Base-by-base conservation (phyloP, 2,329 filamentous ascomycete genomes). In the Alternaria sp. region DNA sequence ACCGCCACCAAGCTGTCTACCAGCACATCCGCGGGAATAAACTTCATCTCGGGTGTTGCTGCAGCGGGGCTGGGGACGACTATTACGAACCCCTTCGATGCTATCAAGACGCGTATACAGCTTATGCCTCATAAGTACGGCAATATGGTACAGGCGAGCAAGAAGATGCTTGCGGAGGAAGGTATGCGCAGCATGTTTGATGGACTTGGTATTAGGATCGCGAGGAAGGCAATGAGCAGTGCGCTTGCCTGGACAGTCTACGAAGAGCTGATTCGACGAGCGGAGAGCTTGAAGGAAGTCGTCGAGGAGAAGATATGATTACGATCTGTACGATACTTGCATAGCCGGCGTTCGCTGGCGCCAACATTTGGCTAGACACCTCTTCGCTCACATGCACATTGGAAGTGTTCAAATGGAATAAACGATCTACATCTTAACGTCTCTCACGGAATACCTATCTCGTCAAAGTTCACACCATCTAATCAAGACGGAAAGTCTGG, bases 161-260 rank as follows among this genome's bases (percentile, higher is more conserved):
- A 85, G 73, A 86, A 89, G 76, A 97, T 99, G 91, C 79, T 98
- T 5, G 81, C 82, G 2, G 91, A 97, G 72, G 95, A 97, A 67
- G 95, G 95, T 0, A 71, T 92, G 20, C 86, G 90, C 58, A 92
- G 92, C 64, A 85, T 99, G 61, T 94, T 96, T 81, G 92, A 96
- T 78, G 96, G 96, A 1, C 81, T 99, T 60, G 92, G 88, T 2
- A 83, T 99, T 70, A 87, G 96, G 60, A 97, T 98, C 85, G 92
- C 90, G 49, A 87, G 96, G 71, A 99, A 99, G 80, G 95, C 94
- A 6, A 82, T 97, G 47, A 97, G 94, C 80, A 95, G 92, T 56
- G 96, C 96, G n/a, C 85, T 98, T 70, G 95, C 95, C 8, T 99
- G 96, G 96, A 98, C 95, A 10, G 86, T 97, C 44, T 99, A 99